A percentile compares a stretch with the other conserved stretches of the same genome.
These are phyloP conservation scores for Epithemia pelagica DNA, from an alignment of 108 stramenopile species.

Conservation along the genomic window DNA sequence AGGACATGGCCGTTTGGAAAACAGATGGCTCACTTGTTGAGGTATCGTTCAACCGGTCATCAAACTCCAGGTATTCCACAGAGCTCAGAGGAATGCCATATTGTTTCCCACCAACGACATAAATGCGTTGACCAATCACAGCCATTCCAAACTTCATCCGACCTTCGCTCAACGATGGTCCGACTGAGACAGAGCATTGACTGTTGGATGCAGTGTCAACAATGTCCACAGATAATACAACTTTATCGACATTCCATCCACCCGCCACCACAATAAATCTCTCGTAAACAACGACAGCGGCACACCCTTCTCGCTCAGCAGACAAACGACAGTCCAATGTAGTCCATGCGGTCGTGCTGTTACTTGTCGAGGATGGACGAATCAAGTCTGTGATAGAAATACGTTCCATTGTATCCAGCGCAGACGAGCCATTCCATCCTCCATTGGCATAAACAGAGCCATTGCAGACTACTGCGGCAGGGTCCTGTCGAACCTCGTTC, in stretches of 20 bases:
- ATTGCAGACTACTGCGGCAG: background rate
- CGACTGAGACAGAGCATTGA: too few species aligned
- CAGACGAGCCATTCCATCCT: background rate
- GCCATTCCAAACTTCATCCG: too few species aligned
- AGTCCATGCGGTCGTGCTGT: background rate
- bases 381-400: background rate
- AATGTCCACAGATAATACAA: background rate
- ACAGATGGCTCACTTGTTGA: too few species aligned
- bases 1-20: too few species aligned
- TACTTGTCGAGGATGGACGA: background rate
- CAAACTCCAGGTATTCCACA: too few species aligned
- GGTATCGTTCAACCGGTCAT: too few species aligned
- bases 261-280: background rate
- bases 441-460: background rate
- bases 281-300: background rate
- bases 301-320: background rate
- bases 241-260: background rate
- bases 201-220: background rate
- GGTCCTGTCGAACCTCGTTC: background rate
- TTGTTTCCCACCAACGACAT: too few species aligned
- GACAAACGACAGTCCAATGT: background rate
- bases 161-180: too few species aligned
- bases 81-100: too few species aligned
- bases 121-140: too few species aligned
- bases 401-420: background rate